phyloP scores from a whole-genome alignment of 495 filamentous ascomycete genomes.

The Echria macrotheca region DNA sequence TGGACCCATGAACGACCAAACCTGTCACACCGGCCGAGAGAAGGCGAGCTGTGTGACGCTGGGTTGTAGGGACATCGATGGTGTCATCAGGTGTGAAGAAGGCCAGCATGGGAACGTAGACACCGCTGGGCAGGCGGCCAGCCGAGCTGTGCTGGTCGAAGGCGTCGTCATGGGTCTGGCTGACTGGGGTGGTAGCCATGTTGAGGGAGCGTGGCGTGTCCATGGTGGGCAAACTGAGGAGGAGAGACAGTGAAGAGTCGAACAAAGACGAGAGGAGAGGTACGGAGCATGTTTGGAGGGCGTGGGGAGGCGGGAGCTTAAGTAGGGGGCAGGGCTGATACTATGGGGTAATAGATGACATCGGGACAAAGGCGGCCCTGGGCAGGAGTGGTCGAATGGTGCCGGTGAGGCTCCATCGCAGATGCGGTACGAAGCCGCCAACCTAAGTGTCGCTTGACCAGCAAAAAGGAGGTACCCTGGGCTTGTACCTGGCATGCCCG shows the following conservation, averaged over 20 bases:
- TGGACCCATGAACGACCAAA: constrained; percentile 76
- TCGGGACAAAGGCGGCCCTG: background rate
- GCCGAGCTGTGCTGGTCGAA: background rate
- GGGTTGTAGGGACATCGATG: constrained; percentile 61
- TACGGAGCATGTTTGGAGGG: background rate
- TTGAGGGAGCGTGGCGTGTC: background rate
- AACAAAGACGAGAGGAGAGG: background rate
- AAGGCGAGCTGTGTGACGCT: constrained; percentile 66
- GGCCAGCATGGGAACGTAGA: constrained; percentile 67
- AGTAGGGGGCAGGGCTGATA: background rate
- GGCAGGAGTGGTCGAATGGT: no score
- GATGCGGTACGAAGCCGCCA: background rate
- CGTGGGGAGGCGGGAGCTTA: background rate
- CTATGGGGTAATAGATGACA: background rate
- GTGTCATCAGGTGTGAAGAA: constrained; percentile 57
- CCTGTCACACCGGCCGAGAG: constrained; percentile 66
- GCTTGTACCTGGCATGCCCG: no score
- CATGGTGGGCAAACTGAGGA: background rate
- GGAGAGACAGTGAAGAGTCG: background rate
- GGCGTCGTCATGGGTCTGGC: background rate
- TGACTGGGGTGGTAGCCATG: constrained; percentile 10
- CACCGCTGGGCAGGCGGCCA: constrained; percentile 38
- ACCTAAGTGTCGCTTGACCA: background rate
- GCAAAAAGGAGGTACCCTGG: no score
- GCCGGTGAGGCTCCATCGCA: constrained; percentile 8